Evolutionary conservation across 2,329 filamentous ascomycete species (phyloP).

Genomic region (Pestalotiopsis sp.): DNA sequence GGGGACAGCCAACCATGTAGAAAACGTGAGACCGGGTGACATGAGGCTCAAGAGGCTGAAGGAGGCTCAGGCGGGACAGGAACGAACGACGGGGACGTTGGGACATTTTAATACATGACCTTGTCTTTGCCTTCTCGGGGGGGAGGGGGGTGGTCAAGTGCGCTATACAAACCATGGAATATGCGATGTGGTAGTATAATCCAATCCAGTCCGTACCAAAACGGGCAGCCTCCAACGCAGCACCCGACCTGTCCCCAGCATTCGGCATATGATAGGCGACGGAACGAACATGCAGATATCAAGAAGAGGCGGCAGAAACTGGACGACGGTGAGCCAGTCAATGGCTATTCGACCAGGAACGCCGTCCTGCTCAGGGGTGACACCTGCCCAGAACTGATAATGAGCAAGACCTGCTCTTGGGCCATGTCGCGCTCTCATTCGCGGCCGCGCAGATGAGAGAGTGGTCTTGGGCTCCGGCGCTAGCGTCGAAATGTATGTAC

Average conservation of each 20-base stretch:
- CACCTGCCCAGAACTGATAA: neutral
- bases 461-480: neutral
- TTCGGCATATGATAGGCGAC: neutral
- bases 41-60: neutral
- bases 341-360: neutral
- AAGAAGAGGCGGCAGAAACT: neutral
- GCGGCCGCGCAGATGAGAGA: neutral
- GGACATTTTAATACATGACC: neutral
- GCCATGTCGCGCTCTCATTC: neutral
- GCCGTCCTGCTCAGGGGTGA: neutral
- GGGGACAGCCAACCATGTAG: neutral
- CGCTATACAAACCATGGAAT: neutral
- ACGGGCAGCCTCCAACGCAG: neutral
- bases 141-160: neutral
- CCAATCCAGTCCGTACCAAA: neutral
- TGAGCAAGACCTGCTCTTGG: neutral
- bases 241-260: neutral
- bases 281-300: neutral
- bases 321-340: neutral
- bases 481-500: neutral
- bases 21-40: constrained; percentile 1
- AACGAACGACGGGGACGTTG: neutral
- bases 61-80: neutral
- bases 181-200: neutral
- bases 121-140: neutral